phyloP scores from a whole-genome alignment of 768 basidiomycete genomes.

The Leccinellum rugosiceps region DNA sequence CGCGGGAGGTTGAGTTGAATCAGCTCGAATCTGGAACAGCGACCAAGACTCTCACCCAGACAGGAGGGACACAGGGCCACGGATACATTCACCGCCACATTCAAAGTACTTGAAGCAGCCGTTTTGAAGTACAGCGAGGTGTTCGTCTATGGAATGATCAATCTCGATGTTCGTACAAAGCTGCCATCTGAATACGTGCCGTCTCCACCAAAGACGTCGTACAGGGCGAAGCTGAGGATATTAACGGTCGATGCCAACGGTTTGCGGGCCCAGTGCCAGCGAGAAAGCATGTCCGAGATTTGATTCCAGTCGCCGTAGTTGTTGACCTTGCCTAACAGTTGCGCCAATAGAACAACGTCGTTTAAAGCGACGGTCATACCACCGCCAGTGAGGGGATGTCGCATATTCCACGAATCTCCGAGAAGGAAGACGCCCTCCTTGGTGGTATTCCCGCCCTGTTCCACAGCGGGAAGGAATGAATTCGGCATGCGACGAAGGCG shows the following conservation, averaged over 20 bases:
- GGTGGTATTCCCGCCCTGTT: conserved; percentile 49
- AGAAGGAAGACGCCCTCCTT: conserved; percentile 79
- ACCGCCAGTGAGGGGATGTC: conserved; percentile 95
- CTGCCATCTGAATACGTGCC: conserved; percentile 48
- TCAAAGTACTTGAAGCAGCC: conserved; percentile 99
- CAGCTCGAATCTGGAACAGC: background rate
- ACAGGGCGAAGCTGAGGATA: conserved; percentile 88
- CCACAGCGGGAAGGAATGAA: conserved; percentile 80
- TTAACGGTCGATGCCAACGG: conserved; percentile 83
- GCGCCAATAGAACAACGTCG: conserved; percentile 74
- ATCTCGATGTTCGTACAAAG: background rate
- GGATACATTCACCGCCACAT: conserved; percentile 82
- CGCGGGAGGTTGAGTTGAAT: background rate
- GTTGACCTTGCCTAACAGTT: conserved; percentile 50
- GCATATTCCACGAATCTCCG: conserved; percentile 99
- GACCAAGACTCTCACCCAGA: conserved; percentile 59
- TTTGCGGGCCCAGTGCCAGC: conserved; percentile 89
- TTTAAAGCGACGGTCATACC: conserved; percentile 96
- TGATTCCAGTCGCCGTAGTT: conserved; percentile 48
- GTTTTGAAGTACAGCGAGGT: conserved; percentile 58
- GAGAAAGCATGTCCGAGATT: conserved; percentile 50
- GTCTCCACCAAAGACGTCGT: conserved; percentile 92
- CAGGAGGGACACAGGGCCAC: conserved; percentile 86
- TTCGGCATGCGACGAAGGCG: conserved; percentile 93
- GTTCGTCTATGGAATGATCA: conserved; percentile 47